Conservation (phyloP, 306 rosid species). For the Rubus parviflorus region DNA sequence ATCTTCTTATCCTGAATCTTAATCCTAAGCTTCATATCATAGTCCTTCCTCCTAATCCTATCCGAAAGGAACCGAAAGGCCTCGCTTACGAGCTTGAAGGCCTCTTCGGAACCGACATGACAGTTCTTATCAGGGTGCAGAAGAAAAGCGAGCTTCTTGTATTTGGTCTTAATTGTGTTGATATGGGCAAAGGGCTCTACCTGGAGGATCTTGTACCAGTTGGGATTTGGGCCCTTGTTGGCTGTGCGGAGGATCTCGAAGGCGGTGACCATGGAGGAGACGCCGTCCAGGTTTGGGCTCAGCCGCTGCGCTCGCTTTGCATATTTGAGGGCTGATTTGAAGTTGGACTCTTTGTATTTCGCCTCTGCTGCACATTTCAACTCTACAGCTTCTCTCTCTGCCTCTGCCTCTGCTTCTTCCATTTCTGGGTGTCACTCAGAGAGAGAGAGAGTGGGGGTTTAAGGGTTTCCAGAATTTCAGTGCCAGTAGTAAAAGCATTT, state of each 20-base stretch:
- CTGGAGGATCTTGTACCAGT: conserved; percentile 66
- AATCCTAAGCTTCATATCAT: conserved; percentile 58
- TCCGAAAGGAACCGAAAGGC: conserved; percentile 70
- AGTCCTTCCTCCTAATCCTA: conserved; percentile 51
- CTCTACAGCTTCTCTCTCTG: conserved; percentile 43
- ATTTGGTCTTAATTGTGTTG: conserved; percentile 55
- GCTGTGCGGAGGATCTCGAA: conserved; percentile 53
- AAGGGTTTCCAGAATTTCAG: neutral
- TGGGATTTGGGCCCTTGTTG: conserved; percentile 28
- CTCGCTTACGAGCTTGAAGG: conserved; percentile 69
- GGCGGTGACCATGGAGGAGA: conserved; percentile 59
- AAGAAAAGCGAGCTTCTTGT: conserved; percentile 63
- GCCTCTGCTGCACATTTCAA: conserved; percentile 50
- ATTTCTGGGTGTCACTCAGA: conserved; percentile 13
- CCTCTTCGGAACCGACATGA: conserved; percentile 57
- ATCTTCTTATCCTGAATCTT: conserved; percentile 57
- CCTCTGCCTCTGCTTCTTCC: conserved; percentile 38
- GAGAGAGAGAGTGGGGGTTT: no score
- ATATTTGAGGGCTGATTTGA: conserved; percentile 63
- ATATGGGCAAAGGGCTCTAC: conserved; percentile 62
- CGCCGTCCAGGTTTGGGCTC: conserved; percentile 45
- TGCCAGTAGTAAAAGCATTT: no score
- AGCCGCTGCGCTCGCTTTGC: conserved; percentile 60
- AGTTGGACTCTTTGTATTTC: conserved; percentile 47
- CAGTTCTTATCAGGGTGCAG: conserved; percentile 74